Evolutionary conservation across 1,284 basidiomycete species (phyloP).

Genomic region (Melampsora americana): DNA sequence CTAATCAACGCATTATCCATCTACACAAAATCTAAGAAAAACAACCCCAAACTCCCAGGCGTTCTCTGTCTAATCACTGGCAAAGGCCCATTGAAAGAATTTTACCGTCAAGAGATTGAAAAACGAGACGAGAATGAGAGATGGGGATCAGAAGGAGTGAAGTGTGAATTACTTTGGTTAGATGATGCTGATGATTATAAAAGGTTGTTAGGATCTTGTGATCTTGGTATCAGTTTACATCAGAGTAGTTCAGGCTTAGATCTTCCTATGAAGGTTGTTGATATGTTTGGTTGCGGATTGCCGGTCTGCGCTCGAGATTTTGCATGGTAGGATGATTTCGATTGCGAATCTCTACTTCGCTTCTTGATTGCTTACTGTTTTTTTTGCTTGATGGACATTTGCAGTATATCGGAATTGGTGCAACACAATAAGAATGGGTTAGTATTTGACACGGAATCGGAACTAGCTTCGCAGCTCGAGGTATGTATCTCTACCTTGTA

Average conservation of each 20-base stretch:
- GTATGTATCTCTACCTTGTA: constrained; percentile 56
- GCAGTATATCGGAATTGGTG: constrained; percentile 80
- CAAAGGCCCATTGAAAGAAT: constrained; percentile 72
- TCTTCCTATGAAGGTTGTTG: constrained; percentile 98
- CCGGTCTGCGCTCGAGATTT: constrained; percentile 90
- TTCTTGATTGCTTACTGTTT: not conserved
- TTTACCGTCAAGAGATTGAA: constrained; percentile 69
- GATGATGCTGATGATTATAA: constrained; percentile 37
- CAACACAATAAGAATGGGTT: constrained; percentile 76
- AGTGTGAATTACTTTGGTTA: constrained; percentile 61
- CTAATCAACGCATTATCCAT: constrained; percentile 68
- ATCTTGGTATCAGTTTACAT: constrained; percentile 87
- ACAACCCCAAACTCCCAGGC: constrained; percentile 48
- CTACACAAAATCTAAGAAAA: constrained; percentile 63
- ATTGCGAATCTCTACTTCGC: not conserved
- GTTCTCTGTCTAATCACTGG: constrained; percentile 79
- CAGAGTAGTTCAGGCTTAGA: constrained; percentile 84
- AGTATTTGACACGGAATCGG: constrained; percentile 67
- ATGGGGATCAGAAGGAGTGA: constrained; percentile 69
- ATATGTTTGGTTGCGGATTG: constrained; percentile 96
- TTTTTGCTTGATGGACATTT: constrained; percentile 9
- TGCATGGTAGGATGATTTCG: constrained; percentile 64
- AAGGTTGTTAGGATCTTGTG: constrained; percentile 68
- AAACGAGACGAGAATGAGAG: constrained; percentile 63
- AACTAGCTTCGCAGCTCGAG: constrained; percentile 71